Evolutionary conservation across 1,284 basidiomycete species (phyloP).

Genomic region (Abortiporus biennis): DNA sequence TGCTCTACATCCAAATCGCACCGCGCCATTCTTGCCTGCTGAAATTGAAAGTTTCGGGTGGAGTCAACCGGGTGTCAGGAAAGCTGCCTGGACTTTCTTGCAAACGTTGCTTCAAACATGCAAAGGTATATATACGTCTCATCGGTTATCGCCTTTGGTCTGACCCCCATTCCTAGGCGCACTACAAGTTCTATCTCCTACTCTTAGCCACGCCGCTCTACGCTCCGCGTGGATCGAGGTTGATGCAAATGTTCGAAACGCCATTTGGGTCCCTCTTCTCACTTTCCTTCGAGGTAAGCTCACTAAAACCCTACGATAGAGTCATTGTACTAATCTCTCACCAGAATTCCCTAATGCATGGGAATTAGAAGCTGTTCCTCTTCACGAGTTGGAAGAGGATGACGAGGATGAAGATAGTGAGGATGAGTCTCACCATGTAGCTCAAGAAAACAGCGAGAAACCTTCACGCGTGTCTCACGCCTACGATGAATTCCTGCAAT

Average conservation of each 20-base stretch:
- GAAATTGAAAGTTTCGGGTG: constrained; percentile 47
- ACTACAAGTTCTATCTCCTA: constrained; percentile 32
- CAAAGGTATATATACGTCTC: constrained; percentile 32
- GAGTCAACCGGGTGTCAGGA: constrained; percentile 63
- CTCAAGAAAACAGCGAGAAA: constrained; percentile 10
- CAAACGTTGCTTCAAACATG: constrained; percentile 34
- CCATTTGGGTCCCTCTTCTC: constrained; percentile 68
- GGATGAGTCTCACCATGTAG: constrained; percentile 26
- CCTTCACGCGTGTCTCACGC: constrained; percentile 31
- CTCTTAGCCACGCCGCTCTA: constrained; percentile 55
- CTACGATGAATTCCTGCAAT: constrained; percentile 68
- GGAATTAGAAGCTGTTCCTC: constrained; percentile 35
- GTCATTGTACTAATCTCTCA: background rate
- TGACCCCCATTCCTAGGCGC: constrained; percentile 24
- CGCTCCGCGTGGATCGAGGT: constrained; percentile 75
- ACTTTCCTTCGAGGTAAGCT: constrained; percentile 62
- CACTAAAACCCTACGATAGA: no score
- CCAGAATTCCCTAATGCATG: constrained; percentile 62
- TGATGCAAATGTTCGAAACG: constrained; percentile 58
- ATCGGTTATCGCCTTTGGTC: background rate
- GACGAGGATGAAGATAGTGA: constrained; percentile 21
- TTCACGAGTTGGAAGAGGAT: constrained; percentile 14
- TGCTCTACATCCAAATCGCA: constrained; percentile 38
- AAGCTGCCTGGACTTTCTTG: constrained; percentile 52
- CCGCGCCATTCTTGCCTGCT: constrained; percentile 38